Evolutionary conservation across 805 yeast genomes (phyloP).

Genomic region (Candida verbasci): DNA sequence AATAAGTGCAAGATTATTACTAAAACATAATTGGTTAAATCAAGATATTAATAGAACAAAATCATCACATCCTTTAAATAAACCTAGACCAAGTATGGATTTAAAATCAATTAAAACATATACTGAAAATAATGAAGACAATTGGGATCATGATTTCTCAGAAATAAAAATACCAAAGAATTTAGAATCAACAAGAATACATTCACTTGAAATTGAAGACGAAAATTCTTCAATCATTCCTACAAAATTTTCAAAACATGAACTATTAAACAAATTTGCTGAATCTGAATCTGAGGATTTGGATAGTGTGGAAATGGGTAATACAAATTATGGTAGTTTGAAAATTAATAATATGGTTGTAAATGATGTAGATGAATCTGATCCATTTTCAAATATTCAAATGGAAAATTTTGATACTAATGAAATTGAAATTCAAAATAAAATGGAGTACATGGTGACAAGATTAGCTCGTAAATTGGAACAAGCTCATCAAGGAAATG

Average conservation of each 20-base stretch:
- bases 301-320: slow-evolving; percentile 8
- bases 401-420: slow-evolving; percentile 36
- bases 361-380: slow-evolving; percentile 19
- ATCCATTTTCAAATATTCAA: slow-evolving; percentile 37
- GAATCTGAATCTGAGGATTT: slow-evolving; percentile 21
- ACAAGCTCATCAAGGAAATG: slow-evolving; percentile 23
- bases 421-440: slow-evolving; percentile 37
- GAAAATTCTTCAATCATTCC: slow-evolving; percentile 1
- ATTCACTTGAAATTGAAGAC: background rate
- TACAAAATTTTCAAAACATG: slow-evolving; percentile 18
- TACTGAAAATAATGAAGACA: slow-evolving; percentile 27
- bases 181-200: slow-evolving; percentile 7
- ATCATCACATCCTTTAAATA: background rate
- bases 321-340: background rate
- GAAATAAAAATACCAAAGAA: slow-evolving; percentile 11
- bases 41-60: background rate
- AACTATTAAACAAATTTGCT: slow-evolving; percentile 26
- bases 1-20: slow-evolving; percentile 49
- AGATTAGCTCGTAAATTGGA: slow-evolving; percentile 31
- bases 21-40: slow-evolving; percentile 60
- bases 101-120: slow-evolving; percentile 21
- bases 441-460: slow-evolving; percentile 32
- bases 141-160: slow-evolving; percentile 31
- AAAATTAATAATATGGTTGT: background rate
- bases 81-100: slow-evolving; percentile 8